Conservation (phyloP, 352 stramenopile genomes). For the Elongisporangium undulatum region DNA sequence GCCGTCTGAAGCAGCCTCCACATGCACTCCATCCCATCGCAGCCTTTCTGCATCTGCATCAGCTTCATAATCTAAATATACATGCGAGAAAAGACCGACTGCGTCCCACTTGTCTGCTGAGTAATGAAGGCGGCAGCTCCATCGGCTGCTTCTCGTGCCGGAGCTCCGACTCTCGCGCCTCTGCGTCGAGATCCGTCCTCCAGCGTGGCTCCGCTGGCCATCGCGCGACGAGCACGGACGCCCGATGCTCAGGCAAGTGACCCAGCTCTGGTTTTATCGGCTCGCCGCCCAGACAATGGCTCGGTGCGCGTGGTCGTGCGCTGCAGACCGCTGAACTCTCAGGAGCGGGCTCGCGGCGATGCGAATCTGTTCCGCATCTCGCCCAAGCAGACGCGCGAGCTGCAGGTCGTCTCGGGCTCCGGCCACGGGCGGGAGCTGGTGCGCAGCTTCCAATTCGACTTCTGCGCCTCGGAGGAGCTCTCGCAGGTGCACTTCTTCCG, state of each 20-base stretch:
- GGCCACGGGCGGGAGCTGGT: slow-evolving; percentile 52
- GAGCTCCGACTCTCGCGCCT: not conserved
- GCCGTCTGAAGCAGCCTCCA: slow-evolving; percentile 11
- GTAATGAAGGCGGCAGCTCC: not conserved
- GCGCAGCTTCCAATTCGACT: slow-evolving; percentile 72
- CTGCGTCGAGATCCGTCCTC: not conserved
- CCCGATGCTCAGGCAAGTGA: not conserved
- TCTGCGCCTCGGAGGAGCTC: slow-evolving; percentile 59
- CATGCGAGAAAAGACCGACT: not conserved
- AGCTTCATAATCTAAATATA: not conserved
- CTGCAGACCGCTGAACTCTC: slow-evolving; percentile 55
- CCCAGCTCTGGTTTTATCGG: not conserved
- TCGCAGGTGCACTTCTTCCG: slow-evolving; percentile 65
- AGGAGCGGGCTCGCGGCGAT: slow-evolving; percentile 44
- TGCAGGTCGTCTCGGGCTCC: slow-evolving; percentile 49
- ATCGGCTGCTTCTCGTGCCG: not conserved
- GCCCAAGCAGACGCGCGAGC: slow-evolving; percentile 33
- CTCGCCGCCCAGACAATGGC: not conserved
- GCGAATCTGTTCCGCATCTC: slow-evolving; percentile 48
- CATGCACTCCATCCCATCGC: slow-evolving; percentile 6
- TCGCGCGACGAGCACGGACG: not conserved
- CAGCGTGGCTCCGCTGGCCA: not conserved
- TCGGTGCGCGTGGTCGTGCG: slow-evolving; percentile 57
- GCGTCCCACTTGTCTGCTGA: not conserved
- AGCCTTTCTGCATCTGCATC: not conserved